Evolutionary conservation across 2,329 filamentous ascomycete genomes (phyloP).

Genomic region (Penicillium sclerotigenum): DNA sequence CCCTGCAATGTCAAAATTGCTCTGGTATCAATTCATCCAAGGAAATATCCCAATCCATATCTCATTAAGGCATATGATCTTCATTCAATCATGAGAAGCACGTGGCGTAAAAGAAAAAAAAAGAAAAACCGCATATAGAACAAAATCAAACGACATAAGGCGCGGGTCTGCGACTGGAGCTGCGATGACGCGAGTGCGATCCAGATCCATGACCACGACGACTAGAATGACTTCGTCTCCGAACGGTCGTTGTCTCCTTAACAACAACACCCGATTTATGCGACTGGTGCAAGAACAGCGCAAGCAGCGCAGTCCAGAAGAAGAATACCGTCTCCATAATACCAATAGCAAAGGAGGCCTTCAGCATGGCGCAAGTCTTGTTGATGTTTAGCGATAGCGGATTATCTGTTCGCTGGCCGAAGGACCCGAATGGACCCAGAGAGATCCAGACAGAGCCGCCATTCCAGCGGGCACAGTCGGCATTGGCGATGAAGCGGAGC

Average conservation of each 20-base stretch:
- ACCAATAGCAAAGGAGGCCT: constrained; percentile 81
- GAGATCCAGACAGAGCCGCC: constrained; percentile 54
- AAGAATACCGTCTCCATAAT: constrained; percentile 88
- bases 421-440: constrained; percentile 61
- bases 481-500: constrained; percentile 55
- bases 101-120: background rate
- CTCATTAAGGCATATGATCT: constrained; percentile 18
- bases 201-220: constrained; percentile 31
- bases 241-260: constrained; percentile 38
- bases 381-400: constrained; percentile 55
- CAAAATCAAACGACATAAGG: constrained; percentile 31
- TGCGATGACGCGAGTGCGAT: constrained; percentile 29
- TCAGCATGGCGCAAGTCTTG: constrained; percentile 88
- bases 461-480: constrained; percentile 65
- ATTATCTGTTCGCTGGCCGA: constrained; percentile 47
- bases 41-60: constrained; percentile 3
- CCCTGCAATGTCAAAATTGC: background rate
- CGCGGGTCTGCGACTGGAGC: constrained; percentile 26
- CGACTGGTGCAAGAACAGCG: constrained; percentile 46
- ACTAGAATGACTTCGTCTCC: constrained; percentile 35
- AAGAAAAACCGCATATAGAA: background rate
- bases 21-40: background rate
- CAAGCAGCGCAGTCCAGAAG: constrained; percentile 70
- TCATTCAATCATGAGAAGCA: constrained; percentile 13
- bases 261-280: constrained; percentile 35